phyloP scores from a whole-genome alignment of 108 stramenopile species.

The Craspedostauros australis region DNA sequence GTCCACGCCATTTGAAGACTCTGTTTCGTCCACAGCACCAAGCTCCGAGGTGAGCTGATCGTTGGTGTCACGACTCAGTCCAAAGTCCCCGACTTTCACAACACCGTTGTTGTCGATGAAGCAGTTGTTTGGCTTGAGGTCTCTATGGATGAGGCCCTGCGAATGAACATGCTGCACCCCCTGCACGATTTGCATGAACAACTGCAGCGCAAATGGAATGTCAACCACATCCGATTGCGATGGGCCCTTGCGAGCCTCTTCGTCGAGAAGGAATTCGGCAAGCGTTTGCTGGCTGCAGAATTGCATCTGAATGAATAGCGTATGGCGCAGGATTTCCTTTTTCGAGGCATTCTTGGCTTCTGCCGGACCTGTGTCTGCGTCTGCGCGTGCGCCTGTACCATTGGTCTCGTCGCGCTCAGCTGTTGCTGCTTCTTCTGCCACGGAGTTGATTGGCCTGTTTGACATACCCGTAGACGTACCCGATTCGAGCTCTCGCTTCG shows the following conservation, averaged over 20 bases:
- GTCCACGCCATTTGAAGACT: conserved; percentile 15
- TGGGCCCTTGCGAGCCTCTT: conserved; percentile 47
- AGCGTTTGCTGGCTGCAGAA: conserved; percentile 88
- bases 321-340: conserved; percentile 46
- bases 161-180: conserved; percentile 90
- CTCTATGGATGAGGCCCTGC: conserved; percentile 91
- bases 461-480: too few relatives aligned
- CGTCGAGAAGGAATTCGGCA: conserved; percentile 64
- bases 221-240: conserved; percentile 33
- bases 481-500: too few relatives aligned
- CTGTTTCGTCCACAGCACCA: background rate
- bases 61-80: conserved; percentile 62
- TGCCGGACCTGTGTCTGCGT: conserved; percentile 6
- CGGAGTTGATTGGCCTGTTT: too few relatives aligned
- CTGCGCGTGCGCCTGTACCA: too few relatives aligned
- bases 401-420: too few relatives aligned
- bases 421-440: too few relatives aligned
- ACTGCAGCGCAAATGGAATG: conserved; percentile 60
- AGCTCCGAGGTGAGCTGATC: conserved; percentile 8
- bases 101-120: conserved; percentile 76
- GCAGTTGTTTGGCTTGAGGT: conserved; percentile 88
- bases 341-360: conserved; percentile 24
- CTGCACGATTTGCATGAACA: conserved; percentile 87
- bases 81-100: conserved; percentile 88
- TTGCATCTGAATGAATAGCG: conserved; percentile 97